Evolutionary conservation across 139 green algal genomes (phyloP).

Genomic region (Ulvella scutata): DNA sequence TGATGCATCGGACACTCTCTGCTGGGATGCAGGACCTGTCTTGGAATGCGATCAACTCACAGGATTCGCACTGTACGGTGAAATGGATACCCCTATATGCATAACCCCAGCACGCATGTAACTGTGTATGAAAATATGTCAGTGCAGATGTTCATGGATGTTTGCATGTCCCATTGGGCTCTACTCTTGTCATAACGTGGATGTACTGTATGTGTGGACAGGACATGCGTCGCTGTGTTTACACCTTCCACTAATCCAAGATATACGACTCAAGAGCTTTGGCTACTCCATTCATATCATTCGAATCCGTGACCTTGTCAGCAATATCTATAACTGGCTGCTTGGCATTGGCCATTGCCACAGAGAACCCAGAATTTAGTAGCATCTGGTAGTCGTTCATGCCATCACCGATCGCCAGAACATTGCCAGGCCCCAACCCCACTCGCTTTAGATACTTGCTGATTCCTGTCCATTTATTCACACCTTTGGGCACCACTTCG

Average conservation of each 20-base stretch:
- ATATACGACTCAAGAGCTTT: neutral
- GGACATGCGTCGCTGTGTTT: too few species aligned
- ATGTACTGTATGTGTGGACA: too few species aligned
- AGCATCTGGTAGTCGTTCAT: conserved; percentile 1
- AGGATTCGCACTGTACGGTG: too few species aligned
- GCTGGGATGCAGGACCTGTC: too few species aligned
- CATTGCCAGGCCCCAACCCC: neutral
- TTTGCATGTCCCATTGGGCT: too few species aligned
- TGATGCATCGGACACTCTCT: too few species aligned
- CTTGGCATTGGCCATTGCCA: neutral
- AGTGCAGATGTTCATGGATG: too few species aligned
- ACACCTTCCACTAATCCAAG: neutral
- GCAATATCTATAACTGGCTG: neutral
- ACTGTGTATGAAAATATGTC: too few species aligned
- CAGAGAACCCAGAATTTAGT: neutral
- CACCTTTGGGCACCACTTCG: neutral
- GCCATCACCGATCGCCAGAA: conserved; percentile 1
- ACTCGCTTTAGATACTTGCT: neutral
- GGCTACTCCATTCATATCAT: neutral
- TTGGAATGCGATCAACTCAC: too few species aligned
- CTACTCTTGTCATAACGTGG: too few species aligned
- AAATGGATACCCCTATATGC: too few species aligned
- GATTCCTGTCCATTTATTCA: neutral
- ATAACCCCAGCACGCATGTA: too few species aligned
- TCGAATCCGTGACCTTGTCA: neutral